Base-by-base conservation (phyloP, 164 flowering plant genomes). In the Brasenia schreberi region DNA sequence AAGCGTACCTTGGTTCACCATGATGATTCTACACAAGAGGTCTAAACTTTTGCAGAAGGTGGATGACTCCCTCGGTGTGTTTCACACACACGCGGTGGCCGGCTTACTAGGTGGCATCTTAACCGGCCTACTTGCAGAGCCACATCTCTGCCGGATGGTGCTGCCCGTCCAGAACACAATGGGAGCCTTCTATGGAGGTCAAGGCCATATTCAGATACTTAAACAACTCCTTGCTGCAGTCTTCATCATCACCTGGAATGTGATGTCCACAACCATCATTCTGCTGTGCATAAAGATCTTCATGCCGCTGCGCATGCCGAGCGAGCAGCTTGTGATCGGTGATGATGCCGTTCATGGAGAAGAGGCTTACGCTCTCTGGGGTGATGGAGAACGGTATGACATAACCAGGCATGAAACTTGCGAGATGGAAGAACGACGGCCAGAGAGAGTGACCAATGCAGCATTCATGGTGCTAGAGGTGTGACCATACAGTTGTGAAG, bases 261-360 rank as follows among this genome's bases (percentile, higher is more conserved):
- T 71, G 18, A 43, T 74, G 0, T 63, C 53, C 11, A 77, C 80
- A 12, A 71, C 77, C 19, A 56, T 75, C 65, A 72, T 78, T 43
- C 68, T 70, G 6, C 7, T 68, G 58, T 16, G 70, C 42, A 72
- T 72, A 44, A 65, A 74, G 64, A 23, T 65, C 5, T 53, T 63
- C 27, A 67, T 58, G 66, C 67, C 74, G 10, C 42, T 70, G 45
- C 64, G 77, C 42, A 72, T 77, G 77, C 27, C 27, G 27, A 2
- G 71, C 5, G 75, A 75, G 10, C 71, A 75, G 17, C 75, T 79
- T 9, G 12, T 62, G 63, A 68, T 75, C 5, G 80, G 80, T 0
- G 80, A 77, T 18, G 77, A 77, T 65, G 82, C 80, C 10, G 77
- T 43, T 0, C 80, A 77, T 59, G 80, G 82, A 23, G 80, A 77